Evolutionary conservation across 805 yeast genomes (phyloP).

Genomic region (Ogataea methylovora): DNA sequence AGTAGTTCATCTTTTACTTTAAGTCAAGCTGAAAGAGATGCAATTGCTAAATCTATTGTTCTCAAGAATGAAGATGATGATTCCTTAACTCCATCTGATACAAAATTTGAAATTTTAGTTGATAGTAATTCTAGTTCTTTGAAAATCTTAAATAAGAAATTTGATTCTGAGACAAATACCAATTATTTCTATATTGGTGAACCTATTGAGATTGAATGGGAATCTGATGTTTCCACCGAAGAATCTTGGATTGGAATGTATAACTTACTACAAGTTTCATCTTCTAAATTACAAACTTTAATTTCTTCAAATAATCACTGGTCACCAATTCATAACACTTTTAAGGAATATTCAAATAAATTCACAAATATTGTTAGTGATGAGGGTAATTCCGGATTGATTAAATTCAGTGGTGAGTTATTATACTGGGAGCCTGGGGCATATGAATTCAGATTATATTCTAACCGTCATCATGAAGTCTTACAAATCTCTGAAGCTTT

Average conservation of each 20-base stretch:
- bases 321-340: slow-evolving; percentile 34
- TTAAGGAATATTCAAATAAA: neutral
- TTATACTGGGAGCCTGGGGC: slow-evolving; percentile 62
- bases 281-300: slow-evolving; percentile 46
- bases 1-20: neutral
- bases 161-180: slow-evolving; percentile 4
- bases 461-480: slow-evolving; percentile 63
- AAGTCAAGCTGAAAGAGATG: neutral
- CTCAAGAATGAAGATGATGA: slow-evolving; percentile 21
- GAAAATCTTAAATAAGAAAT: slow-evolving; percentile 7
- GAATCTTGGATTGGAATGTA: slow-evolving; percentile 75
- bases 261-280: slow-evolving; percentile 50
- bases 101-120: neutral
- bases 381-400: slow-evolving; percentile 30
- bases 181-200: slow-evolving; percentile 38
- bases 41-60: slow-evolving; percentile 6
- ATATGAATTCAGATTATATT: slow-evolving; percentile 69
- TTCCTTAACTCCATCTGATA: neutral
- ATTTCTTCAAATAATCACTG: slow-evolving; percentile 63
- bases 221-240: slow-evolving; percentile 30
- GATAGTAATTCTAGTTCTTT: neutral
- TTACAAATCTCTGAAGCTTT: slow-evolving; percentile 57
- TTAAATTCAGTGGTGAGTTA: slow-evolving; percentile 39
- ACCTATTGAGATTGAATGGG: slow-evolving; percentile 49
- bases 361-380: slow-evolving; percentile 1